Percentiles rank a stretch among this genome's conserved stretches.
These are phyloP conservation scores for Biscogniauxia marginata DNA, from an alignment of 2,329 filamentous ascomycete genomes.

Conservation along the genomic window DNA sequence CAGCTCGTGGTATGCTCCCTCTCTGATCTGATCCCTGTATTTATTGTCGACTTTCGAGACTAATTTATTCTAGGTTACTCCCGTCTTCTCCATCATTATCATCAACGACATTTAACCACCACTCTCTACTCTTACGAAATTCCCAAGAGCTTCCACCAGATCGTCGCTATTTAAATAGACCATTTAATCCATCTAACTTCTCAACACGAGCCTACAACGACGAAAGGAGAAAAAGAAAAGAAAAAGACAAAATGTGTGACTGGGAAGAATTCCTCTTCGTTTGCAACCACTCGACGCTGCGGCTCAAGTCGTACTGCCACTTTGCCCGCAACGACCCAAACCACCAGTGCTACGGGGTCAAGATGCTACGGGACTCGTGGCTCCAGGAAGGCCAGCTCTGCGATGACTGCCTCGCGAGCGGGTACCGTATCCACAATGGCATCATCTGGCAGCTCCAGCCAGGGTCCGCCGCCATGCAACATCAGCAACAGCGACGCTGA, in stretches of 20 bases:
- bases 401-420: constrained; percentile 40
- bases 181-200: neutral
- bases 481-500: neutral
- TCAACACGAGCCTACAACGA: neutral
- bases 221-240: neutral
- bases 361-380: constrained; percentile 62
- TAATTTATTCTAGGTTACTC: too few species aligned
- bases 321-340: constrained; percentile 69
- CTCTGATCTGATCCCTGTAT: neutral
- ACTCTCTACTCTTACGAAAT: too few species aligned
- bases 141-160: too few species aligned
- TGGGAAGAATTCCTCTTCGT: constrained; percentile 67
- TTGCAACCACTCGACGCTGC: constrained; percentile 60
- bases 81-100: too few species aligned
- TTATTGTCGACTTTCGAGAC: too few species aligned
- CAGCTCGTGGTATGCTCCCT: neutral
- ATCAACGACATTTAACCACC: too few species aligned
- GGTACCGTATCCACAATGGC: constrained; percentile 26
- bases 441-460: constrained; percentile 18
- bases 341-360: constrained; percentile 68
- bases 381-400: constrained; percentile 52
- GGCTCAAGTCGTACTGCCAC: constrained; percentile 70
- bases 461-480: neutral
- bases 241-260: constrained; percentile 61
- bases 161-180: neutral